phyloP scores from a whole-genome alignment of 495 filamentous ascomycete genomes.

The Copromyces sp. region DNA sequence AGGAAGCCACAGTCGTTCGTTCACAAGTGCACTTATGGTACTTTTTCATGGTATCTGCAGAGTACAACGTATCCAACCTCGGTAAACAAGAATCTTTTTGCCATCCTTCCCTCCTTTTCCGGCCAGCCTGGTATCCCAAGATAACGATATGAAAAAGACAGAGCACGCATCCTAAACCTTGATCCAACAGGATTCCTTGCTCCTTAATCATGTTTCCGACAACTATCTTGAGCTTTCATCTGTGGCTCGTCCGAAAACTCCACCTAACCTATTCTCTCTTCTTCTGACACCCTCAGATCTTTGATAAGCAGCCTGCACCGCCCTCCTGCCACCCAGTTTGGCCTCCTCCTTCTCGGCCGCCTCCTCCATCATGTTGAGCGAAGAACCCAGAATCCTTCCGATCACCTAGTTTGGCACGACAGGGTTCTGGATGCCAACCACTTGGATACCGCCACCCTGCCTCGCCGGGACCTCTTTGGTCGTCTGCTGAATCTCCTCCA shows the following conservation, averaged over 20 bases:
- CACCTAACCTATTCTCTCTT: not conserved
- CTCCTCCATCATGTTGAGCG: not conserved
- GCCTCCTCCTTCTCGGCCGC: not conserved
- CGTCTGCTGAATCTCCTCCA: slow-evolving; percentile 29
- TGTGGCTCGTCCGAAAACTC: not conserved
- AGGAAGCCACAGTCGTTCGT: not conserved
- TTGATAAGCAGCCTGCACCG: not conserved
- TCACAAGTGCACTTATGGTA: not conserved
- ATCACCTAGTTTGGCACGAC: slow-evolving; percentile 13
- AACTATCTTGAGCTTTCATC: not conserved
- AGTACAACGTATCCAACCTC: not conserved
- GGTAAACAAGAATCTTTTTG: not conserved
- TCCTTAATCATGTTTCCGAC: not conserved
- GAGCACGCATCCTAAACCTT: not conserved
- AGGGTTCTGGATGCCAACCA: slow-evolving; percentile 16
- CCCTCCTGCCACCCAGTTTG: not conserved
- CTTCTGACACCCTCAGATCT: not conserved
- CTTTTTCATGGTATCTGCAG: not conserved
- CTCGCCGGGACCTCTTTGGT: not conserved
- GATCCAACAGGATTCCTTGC: not conserved
- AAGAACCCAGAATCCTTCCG: not conserved
- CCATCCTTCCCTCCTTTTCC: not conserved
- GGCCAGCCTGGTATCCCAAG: not conserved
- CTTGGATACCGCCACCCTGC: slow-evolving; percentile 17
- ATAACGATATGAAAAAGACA: not conserved